Evolutionary conservation across 257 asterid species (phyloP).

Genomic region (Lycium ferocissimum): DNA sequence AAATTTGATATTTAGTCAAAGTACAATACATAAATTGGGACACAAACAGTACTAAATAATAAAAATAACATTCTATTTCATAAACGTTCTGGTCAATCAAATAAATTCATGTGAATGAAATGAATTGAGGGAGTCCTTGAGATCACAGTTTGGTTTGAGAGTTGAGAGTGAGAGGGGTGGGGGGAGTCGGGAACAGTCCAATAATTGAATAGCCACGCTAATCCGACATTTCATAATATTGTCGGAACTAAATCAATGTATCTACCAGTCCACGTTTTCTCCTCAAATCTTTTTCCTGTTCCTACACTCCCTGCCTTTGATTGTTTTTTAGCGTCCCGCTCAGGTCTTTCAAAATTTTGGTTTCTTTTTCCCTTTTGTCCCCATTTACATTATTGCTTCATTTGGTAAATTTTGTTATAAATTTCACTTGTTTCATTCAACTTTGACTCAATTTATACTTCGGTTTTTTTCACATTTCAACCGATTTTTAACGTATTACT

Average conservation of each 20-base stretch:
- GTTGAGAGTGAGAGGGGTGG: not conserved
- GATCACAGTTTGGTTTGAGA: not conserved
- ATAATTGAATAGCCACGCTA: slow-evolving; percentile 86
- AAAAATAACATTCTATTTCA: no score
- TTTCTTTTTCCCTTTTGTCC: slow-evolving; percentile 31
- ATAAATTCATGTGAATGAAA: no score
- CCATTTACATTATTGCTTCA: not conserved
- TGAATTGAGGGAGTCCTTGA: not conserved
- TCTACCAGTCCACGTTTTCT: slow-evolving; percentile 39
- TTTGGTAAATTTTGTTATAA: not conserved
- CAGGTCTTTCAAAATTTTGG: slow-evolving; percentile 8
- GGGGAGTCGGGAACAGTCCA: slow-evolving; percentile 46
- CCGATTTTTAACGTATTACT: not conserved
- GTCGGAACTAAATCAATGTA: slow-evolving; percentile 56
- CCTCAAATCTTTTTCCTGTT: slow-evolving; percentile 45
- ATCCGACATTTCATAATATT: slow-evolving; percentile 78
- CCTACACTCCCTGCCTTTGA: slow-evolving; percentile 45
- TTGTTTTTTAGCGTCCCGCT: slow-evolving; percentile 31
- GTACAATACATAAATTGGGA: not conserved
- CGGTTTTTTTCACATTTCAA: not conserved
- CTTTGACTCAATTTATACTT: not conserved
- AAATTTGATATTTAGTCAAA: no score
- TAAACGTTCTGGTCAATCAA: no score
- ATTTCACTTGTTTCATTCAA: not conserved
- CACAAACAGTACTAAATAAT: no score